These are phyloP conservation scores for Purshia tridentata DNA, from an alignment of 306 rosid genomes.

Conservation along the genomic window DNA sequence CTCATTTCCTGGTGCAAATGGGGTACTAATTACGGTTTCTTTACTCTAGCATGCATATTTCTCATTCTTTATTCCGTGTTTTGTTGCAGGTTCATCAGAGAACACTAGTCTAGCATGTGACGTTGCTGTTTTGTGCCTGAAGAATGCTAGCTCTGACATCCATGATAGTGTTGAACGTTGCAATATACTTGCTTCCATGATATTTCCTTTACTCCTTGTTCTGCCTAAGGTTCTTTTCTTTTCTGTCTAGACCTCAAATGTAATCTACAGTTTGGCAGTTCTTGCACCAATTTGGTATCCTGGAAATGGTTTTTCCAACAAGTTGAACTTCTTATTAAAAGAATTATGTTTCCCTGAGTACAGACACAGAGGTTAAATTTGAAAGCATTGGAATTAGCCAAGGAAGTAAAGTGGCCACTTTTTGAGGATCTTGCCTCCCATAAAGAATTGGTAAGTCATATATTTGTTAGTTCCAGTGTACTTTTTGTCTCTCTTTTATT, in stretches of 20 bases:
- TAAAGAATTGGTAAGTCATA: constrained; percentile 47
- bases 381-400: constrained; percentile 60
- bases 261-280: neutral
- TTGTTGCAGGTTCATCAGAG: constrained; percentile 59
- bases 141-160: constrained; percentile 43
- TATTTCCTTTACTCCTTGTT: constrained; percentile 72
- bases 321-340: constrained; percentile 1
- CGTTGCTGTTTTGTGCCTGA: constrained; percentile 64
- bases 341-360: constrained; percentile 13
- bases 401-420: constrained; percentile 70
- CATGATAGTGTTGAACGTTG: constrained; percentile 34
- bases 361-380: constrained; percentile 75
- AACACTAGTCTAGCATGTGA: constrained; percentile 45
- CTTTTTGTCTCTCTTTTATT: constrained; percentile 10
- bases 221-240: constrained; percentile 64
- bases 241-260: constrained; percentile 13
- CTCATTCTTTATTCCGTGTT: constrained; percentile 1
- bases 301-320: neutral
- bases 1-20: neutral
- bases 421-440: constrained; percentile 50
- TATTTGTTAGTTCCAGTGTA: constrained; percentile 13
- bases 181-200: constrained; percentile 50
- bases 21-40: neutral
- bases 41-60: neutral
- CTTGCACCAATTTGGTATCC: neutral